Evolutionary conservation across 352 stramenopile species (phyloP).

Genomic region (Globisporangium abappressorium): DNA sequence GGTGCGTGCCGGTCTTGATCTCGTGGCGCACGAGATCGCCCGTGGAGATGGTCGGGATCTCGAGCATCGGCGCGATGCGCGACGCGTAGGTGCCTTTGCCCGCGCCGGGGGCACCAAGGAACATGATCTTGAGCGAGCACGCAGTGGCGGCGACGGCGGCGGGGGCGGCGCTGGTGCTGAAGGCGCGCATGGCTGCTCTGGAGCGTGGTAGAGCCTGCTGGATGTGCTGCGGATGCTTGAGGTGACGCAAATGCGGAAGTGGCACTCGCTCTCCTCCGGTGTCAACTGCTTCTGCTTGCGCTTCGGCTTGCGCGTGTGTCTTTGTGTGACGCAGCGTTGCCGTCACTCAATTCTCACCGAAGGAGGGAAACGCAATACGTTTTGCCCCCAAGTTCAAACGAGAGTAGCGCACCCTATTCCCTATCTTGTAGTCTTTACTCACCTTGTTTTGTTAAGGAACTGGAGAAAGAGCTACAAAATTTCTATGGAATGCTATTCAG

Average conservation of each 20-base stretch:
- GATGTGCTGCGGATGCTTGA: slow-evolving; percentile 16
- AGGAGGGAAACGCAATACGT: slow-evolving; percentile 8
- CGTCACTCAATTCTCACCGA: background rate
- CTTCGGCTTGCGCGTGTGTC: background rate
- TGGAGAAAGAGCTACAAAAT: background rate
- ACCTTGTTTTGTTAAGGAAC: background rate
- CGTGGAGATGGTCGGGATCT: slow-evolving; percentile 89
- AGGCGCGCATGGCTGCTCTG: slow-evolving; percentile 11
- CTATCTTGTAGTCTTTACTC: background rate
- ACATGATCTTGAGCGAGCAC: slow-evolving; percentile 82
- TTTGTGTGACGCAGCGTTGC: slow-evolving; percentile 12
- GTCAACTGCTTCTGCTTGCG: background rate
- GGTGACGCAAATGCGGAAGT: slow-evolving; percentile 1
- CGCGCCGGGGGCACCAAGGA: slow-evolving; percentile 85
- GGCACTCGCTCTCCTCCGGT: background rate
- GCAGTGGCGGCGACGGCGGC: background rate
- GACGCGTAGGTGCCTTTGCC: slow-evolving; percentile 90
- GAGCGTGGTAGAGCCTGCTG: background rate
- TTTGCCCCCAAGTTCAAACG: slow-evolving; percentile 3
- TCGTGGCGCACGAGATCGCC: slow-evolving; percentile 87
- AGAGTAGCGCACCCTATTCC: background rate
- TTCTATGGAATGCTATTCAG: background rate
- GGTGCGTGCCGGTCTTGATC: slow-evolving; percentile 74
- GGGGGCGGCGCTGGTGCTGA: slow-evolving; percentile 22
- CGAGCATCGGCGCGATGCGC: slow-evolving; percentile 79